A percentile compares a stretch with the other conserved stretches of the same genome.
phyloP scores from a whole-genome alignment of 305 asterid species.

The Euphrasia arctica region DNA sequence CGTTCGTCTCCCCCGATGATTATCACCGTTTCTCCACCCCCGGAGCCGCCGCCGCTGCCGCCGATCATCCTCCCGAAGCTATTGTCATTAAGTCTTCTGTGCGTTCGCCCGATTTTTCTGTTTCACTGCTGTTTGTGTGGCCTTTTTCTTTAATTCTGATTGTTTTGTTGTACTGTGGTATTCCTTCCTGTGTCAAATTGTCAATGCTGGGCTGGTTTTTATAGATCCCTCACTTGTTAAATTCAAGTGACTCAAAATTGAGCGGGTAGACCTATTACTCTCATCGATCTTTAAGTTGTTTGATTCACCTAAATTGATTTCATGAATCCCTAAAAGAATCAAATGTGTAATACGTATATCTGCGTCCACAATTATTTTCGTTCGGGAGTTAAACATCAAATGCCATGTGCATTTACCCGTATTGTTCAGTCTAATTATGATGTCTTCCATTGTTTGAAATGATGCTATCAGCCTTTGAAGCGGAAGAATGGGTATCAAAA shows the following conservation, averaged over 20 bases:
- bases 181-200: slow-evolving; percentile 16
- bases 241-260: slow-evolving; percentile 3
- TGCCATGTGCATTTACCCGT: neutral
- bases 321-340: neutral
- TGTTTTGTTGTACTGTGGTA: slow-evolving; percentile 16
- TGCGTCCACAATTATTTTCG: too few species aligned
- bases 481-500: slow-evolving; percentile 53
- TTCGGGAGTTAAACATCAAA: neutral
- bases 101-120: slow-evolving; percentile 27
- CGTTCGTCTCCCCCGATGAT: slow-evolving; percentile 62
- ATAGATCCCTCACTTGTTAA: slow-evolving; percentile 21
- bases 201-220: slow-evolving; percentile 17
- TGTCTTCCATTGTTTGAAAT: slow-evolving; percentile 24
- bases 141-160: slow-evolving; percentile 19
- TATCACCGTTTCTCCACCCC: slow-evolving; percentile 78
- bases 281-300: slow-evolving; percentile 24
- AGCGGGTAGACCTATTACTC: slow-evolving; percentile 16
- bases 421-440: slow-evolving; percentile 18
- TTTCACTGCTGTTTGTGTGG: slow-evolving; percentile 10
- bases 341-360: neutral
- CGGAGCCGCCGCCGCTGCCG: slow-evolving; percentile 40
- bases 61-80: slow-evolving; percentile 64
- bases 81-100: slow-evolving; percentile 79
- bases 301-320: slow-evolving; percentile 17
- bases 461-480: slow-evolving; percentile 56